phyloP scores from a whole-genome alignment of 2,329 filamentous ascomycete species.

The Alternaria sp. region DNA sequence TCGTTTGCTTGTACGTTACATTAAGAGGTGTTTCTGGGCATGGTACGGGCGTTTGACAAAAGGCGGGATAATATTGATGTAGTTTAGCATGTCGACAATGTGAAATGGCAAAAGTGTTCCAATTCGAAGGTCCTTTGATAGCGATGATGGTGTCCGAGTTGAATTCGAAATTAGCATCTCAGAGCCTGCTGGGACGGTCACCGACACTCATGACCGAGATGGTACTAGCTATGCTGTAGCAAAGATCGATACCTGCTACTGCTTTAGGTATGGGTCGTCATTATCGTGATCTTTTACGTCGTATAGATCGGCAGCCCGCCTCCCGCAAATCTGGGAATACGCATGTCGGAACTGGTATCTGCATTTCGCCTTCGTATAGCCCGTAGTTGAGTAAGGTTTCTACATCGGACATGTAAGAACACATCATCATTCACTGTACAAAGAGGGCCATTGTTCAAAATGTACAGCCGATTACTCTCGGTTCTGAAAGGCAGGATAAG shows the following conservation, averaged over 20 bases:
- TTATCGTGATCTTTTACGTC: neutral
- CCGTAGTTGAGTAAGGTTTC: neutral
- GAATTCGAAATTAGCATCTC: neutral
- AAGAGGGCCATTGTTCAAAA: neutral
- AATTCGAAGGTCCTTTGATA: neutral
- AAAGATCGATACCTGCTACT: neutral
- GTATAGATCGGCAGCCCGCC: no score
- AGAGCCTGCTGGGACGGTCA: neutral
- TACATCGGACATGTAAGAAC: neutral
- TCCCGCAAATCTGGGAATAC: neutral
- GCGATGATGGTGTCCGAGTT: neutral
- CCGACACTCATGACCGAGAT: neutral
- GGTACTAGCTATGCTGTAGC: neutral
- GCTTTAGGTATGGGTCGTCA: neutral
- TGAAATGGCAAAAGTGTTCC: slow-evolving; percentile 3
- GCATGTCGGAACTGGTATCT: neutral
- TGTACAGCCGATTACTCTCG: neutral
- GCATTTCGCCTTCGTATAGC: neutral
- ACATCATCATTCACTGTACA: neutral
- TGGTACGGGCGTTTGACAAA: slow-evolving; percentile 14
- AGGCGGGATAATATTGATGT: slow-evolving; percentile 6
- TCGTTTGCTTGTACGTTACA: slow-evolving; percentile 1
- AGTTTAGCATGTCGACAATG: slow-evolving; percentile 6
- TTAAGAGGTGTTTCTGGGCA: slow-evolving; percentile 11
- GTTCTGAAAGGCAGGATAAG: neutral